Evolutionary conservation across 305 asterid genomes (phyloP), one percentile per base, ranked within the genome.

Genomic region (Solanum hybrid): DNA sequence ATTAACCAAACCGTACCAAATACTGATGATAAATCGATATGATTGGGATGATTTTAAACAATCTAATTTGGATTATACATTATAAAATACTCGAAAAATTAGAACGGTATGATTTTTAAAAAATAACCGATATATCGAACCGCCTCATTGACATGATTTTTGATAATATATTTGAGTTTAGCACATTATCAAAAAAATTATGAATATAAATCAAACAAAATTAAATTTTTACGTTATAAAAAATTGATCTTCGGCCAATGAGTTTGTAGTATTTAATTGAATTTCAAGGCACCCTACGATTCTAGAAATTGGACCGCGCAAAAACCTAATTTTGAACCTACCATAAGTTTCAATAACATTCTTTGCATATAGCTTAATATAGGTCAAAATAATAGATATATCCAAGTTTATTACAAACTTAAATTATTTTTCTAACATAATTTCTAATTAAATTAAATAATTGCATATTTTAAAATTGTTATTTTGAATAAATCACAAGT

Each of bases 31-130:
- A 39, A 39, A 39, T 39, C 42, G 42, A 39, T 39, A 39, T 39
- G 42, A 39, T 39, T 39, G 42, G 1, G 4, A 39, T 39, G 42
- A 13, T 39, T 39, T 39, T 39, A 40, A 46, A 4, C 13, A 46
- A 5, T 1, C 3, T 46, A 46, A 1, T 46, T 46, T 46, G 18
- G 20, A 5, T 46, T 46, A 46, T 46, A 14, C 0, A 46, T 1
- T 13, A 46, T 46, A 2, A 46, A 46, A 46, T 46, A 13, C 61
- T 46, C 7, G 0, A 13, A 46, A 46, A 46, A 0, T 46, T 46
- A 46, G 0, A 0, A 46, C 18, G 0, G 0, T 4, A 46, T 46
- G 14, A 0, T 46, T 46, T 13, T 46, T 0, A 0, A 0, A 46
- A 13, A 5, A 46, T 46, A 13, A 46, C 61, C 1, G 20, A 5